Conservation (phyloP, 441 rosid species). For the Adansonia rubrostipa region DNA sequence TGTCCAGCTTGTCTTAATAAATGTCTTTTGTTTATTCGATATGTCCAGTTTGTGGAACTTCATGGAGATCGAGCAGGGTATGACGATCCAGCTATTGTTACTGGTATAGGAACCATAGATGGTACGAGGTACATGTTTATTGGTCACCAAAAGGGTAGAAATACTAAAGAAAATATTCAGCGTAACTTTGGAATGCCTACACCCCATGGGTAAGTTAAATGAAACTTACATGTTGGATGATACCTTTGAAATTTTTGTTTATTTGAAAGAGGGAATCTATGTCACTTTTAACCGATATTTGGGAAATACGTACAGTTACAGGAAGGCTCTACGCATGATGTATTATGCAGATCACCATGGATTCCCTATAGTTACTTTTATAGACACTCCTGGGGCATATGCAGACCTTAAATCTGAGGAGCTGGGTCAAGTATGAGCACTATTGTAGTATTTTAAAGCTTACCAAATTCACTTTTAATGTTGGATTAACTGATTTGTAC, state of each 20-base stretch:
- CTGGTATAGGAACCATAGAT: slow-evolving; percentile 89
- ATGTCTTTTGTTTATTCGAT: neutral
- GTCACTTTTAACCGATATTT: slow-evolving; percentile 19
- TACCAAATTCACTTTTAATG: slow-evolving; percentile 12
- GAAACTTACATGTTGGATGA: slow-evolving; percentile 2
- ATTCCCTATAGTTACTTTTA: slow-evolving; percentile 94
- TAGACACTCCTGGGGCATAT: slow-evolving; percentile 92
- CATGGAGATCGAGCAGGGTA: slow-evolving; percentile 97
- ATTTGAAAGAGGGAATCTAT: neutral
- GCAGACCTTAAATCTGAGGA: slow-evolving; percentile 91
- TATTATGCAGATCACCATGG: slow-evolving; percentile 91
- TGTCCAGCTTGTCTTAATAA: too few relatives aligned
- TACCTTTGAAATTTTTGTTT: neutral
- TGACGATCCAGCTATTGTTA: slow-evolving; percentile 95
- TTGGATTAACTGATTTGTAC: slow-evolving; percentile 29
- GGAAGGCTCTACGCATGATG: slow-evolving; percentile 95
- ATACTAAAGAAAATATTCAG: slow-evolving; percentile 87
- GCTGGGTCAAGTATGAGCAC: slow-evolving; percentile 66
- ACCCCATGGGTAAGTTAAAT: slow-evolving; percentile 82
- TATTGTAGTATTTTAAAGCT: slow-evolving; percentile 18
- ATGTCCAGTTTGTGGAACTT: slow-evolving; percentile 86
- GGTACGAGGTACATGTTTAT: slow-evolving; percentile 89
- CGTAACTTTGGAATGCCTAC: slow-evolving; percentile 99
- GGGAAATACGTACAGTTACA: slow-evolving; percentile 55
- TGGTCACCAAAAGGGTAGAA: slow-evolving; percentile 98